Percentiles rank a stretch among this genome's conserved stretches.
These are phyloP conservation scores for Acacia pycnantha DNA, from an alignment of 331 rosid genomes.

Conservation along the genomic window DNA sequence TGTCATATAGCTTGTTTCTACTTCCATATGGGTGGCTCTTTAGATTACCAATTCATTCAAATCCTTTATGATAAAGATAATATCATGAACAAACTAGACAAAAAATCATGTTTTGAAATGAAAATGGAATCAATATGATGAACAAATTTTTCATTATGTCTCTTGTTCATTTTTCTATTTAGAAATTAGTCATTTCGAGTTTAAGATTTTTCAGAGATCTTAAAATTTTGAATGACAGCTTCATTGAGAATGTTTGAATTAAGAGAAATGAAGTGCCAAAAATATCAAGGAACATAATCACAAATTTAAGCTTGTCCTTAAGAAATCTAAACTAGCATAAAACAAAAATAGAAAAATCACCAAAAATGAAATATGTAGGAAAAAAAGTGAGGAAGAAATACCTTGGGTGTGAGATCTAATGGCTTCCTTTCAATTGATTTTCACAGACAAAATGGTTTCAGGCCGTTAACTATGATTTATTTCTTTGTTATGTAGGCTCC, in stretches of 20 bases:
- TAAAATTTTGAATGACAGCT: neutral
- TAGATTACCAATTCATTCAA: neutral
- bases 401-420: neutral
- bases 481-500: too few species aligned
- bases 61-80: neutral
- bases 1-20: neutral
- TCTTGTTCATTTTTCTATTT: too few species aligned
- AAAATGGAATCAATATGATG: neutral
- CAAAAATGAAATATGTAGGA: neutral
- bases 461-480: too few species aligned
- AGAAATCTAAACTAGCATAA: neutral
- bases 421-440: neutral
- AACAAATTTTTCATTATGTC: neutral
- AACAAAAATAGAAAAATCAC: neutral
- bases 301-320: too few species aligned
- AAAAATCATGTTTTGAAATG: neutral
- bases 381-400: neutral
- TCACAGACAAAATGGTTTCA: too few species aligned
- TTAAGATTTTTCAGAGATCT: neutral
- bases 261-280: neutral
- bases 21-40: neutral
- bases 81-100: too few species aligned
- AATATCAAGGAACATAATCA: neutral
- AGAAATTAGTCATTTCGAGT: neutral
- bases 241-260: neutral